Evolutionary conservation across 2,329 filamentous ascomycete genomes (phyloP).

Genomic region (Didymella glomerata): DNA sequence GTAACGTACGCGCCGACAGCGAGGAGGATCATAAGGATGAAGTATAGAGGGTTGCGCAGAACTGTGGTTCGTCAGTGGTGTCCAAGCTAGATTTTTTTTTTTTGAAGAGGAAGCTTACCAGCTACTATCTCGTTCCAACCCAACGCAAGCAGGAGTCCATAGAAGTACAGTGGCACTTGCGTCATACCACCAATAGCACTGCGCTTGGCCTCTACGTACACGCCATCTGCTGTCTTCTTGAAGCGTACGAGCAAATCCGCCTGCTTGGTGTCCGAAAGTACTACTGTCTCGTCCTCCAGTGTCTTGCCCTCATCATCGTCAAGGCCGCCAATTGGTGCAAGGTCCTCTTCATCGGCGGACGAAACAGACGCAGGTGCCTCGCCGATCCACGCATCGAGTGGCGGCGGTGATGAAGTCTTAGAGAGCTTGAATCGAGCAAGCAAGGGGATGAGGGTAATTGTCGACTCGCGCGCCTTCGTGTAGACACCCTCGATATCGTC

Average conservation of each 20-base stretch:
- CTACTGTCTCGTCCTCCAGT: conserved; percentile 93
- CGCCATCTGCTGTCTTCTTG: conserved; percentile 97
- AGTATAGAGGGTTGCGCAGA: conserved; percentile 90
- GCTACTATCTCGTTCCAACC: conserved; percentile 99
- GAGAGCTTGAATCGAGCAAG: conserved; percentile 83
- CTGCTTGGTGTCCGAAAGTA: conserved; percentile 88
- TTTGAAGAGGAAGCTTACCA: conserved; percentile 67
- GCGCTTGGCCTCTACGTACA: conserved; percentile 97
- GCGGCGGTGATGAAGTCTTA: conserved; percentile 76
- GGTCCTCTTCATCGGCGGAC: conserved; percentile 86
- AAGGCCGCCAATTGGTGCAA: conserved; percentile 87
- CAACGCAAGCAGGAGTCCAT: conserved; percentile 83
- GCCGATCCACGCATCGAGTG: conserved; percentile 86
- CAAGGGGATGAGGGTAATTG: conserved; percentile 87
- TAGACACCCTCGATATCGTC: conserved; percentile 98
- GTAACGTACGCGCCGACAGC: conserved; percentile 84
- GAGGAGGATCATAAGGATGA: conserved; percentile 83
- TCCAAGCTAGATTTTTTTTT: conserved; percentile 6
- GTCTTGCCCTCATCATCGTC: conserved; percentile 96
- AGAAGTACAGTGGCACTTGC: conserved; percentile 94
- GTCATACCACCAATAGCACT: conserved; percentile 95
- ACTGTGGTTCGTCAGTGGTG: conserved; percentile 65
- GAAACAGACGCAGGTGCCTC: conserved; percentile 76
- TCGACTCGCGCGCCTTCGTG: conserved; percentile 90
- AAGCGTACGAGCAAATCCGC: conserved; percentile 93